These are phyloP conservation scores for Fusarium siculi DNA, from an alignment of 2,329 filamentous ascomycete genomes.

Conservation along the genomic window DNA sequence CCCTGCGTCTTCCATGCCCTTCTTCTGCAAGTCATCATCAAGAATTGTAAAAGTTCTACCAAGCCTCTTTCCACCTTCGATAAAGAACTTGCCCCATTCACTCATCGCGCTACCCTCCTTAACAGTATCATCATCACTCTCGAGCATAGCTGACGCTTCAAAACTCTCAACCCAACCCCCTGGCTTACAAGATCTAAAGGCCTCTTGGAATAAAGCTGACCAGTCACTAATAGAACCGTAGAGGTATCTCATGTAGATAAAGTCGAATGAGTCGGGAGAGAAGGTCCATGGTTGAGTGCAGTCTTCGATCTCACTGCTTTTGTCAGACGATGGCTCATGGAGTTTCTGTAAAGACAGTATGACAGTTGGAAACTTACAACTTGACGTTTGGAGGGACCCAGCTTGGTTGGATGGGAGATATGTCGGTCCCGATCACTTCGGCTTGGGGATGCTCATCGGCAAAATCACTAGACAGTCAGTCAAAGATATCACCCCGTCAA, in stretches of 20 bases:
- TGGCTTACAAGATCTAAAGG: not conserved
- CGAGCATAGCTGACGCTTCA: not conserved
- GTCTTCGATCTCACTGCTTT: constrained; percentile 1
- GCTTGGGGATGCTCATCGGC: constrained; percentile 4
- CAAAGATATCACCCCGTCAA: accelerated
- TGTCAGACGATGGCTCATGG: not conserved
- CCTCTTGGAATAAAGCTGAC: not conserved
- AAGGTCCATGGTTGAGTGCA: constrained; percentile 18
- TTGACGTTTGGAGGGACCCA: constrained; percentile 11
- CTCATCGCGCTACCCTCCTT: constrained; percentile 1
- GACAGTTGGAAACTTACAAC: not conserved
- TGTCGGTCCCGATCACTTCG: constrained; percentile 5
- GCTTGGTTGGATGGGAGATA: constrained; percentile 11
- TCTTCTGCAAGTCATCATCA: constrained; percentile 1
- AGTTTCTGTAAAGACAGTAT: too few species aligned
- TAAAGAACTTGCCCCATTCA: constrained; percentile 5
- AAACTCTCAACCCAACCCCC: constrained; percentile 4
- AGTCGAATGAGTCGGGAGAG: not conserved
- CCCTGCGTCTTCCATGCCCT: constrained; percentile 1
- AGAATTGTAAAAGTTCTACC: not conserved
- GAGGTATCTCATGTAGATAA: constrained; percentile 8
- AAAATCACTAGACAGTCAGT: not conserved
- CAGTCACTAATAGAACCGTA: constrained; percentile 5
- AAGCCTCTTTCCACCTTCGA: not conserved
- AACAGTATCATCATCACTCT: constrained; percentile 3